Evolutionary conservation across 441 rosid species (phyloP), one percentile per base, ranked within the genome.

Genomic region (Capsella rubella): DNA sequence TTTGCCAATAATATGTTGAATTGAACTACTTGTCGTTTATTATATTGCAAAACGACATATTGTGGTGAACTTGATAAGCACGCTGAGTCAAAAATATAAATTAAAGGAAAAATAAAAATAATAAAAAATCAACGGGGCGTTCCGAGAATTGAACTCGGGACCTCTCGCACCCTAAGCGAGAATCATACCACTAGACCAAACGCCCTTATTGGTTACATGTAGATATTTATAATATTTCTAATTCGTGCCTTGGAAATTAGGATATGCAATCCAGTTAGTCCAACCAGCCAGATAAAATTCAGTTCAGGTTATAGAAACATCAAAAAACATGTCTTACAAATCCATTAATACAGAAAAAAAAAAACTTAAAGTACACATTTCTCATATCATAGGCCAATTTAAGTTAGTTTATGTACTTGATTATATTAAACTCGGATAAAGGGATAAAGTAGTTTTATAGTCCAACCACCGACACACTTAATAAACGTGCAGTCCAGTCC

Each of bases 111-210:
- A 16, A 16, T 16, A 16, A 16, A 16, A 16, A 16, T 16, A 16
- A 16, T 16, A 1, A 32, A 32, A 28, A 32, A 32, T 1, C 2
- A 32, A 32, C 6, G 92, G 94, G 90, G 90, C 87, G 80, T 87
- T 87, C 86, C 80, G 88, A 88, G 87, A 84, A 88, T 92, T 72
- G 86, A 88, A 87, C 89, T 86, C 81, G 85, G 89, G 92, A 86
- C 95, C 91, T 88, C 91, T 87, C 83, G 80, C 89, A 88, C 89
- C 89, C 91, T 79, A 92, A 83, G 91, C 86, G 86, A 89, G 89
- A 87, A 86, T 91, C 91, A 87, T 87, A 81, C 92, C 91, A 89
- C 88, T 85, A 84, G 89, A 86, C 88, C 89, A 86, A 86, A 86
- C 79, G 86, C 87, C 89, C 90, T 6, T 1, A 1, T 6, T 6